Conservation (phyloP, 164 flowering plant genomes). For the Vitis riparia region DNA sequence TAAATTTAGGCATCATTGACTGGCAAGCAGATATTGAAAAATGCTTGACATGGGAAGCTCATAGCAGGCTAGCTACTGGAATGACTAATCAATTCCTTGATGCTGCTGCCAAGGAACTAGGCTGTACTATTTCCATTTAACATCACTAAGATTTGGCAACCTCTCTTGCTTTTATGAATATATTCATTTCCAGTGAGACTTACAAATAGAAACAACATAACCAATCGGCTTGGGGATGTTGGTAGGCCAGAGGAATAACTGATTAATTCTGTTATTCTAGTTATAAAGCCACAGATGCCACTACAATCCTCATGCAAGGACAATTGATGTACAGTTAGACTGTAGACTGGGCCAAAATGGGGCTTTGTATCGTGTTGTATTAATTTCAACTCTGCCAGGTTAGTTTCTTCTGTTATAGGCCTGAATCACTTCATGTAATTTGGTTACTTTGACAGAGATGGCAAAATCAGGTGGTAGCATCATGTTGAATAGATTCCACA, state of each 20-base stretch:
- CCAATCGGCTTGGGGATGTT: not conserved
- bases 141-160: slow-evolving; percentile 4
- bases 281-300: not conserved
- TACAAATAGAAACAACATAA: not conserved
- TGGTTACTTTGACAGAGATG: no score
- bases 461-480: no score
- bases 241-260: slow-evolving; percentile 2
- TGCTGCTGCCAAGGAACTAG: slow-evolving; percentile 77
- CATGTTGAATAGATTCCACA: no score
- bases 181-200: slow-evolving; percentile 13
- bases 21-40: slow-evolving; percentile 77
- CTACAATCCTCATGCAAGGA: not conserved
- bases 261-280: not conserved
- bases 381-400: not conserved
- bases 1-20: slow-evolving; percentile 43
- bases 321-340: slow-evolving; percentile 7
- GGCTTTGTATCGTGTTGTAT: not conserved
- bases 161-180: not conserved
- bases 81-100: slow-evolving; percentile 58
- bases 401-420: not conserved
- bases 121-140: slow-evolving; percentile 59
- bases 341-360: not conserved
- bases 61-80: slow-evolving; percentile 58
- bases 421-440: no score
- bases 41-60: slow-evolving; percentile 89